Evolutionary conservation across 139 green algal genomes (phyloP), one percentile per base, ranked within the genome.

Genomic region (Haematococcus sp.): DNA sequence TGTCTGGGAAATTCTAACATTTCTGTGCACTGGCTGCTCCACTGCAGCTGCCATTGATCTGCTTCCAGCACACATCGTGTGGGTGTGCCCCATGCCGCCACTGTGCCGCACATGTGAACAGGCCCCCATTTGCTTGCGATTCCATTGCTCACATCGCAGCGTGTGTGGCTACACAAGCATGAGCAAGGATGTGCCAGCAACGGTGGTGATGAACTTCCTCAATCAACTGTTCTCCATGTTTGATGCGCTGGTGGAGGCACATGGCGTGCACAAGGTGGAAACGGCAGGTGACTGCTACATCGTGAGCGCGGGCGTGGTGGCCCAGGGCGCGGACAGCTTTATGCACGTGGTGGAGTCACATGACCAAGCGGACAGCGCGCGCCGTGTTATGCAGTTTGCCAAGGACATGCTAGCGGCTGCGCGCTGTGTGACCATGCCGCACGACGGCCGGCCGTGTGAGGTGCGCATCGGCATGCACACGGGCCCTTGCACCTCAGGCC

Each of bases 381-480:
- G 54, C 54, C 54, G 28, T 20, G 16, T 61, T 4, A 20, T 28
- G 4, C 22, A 16, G 4, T 61, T 16, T 61, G 9, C 54, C 16
- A 16, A n/a, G 28, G 54, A 61, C 16, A 20, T 61, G 54, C 54
- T 61, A 23, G 4, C 27, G 9, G 54, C 27, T 20, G 31, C 64
- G 4, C 23, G 30, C 7, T 63, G 54, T 20, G 71, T 83, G 40
- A 34, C 5, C 28, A 75, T 83, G 76, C 76, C 76, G 25, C 76
- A 83, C 71, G 78, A 73, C 23, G 65, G 65, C 11, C 32, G 68
- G 70, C 71, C 71, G 15, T 68, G 70, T 7, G 32, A 69, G 25
- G 46, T 81, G 40, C 49, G 76, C 0, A 69, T 81, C 46, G 76
- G 76, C 69, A 81, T 81, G n/a, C 76, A 81, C 69, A 77, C 49